Base-by-base conservation (phyloP, 805 yeast species). In the Saccharomycopsis babjevae region DNA sequence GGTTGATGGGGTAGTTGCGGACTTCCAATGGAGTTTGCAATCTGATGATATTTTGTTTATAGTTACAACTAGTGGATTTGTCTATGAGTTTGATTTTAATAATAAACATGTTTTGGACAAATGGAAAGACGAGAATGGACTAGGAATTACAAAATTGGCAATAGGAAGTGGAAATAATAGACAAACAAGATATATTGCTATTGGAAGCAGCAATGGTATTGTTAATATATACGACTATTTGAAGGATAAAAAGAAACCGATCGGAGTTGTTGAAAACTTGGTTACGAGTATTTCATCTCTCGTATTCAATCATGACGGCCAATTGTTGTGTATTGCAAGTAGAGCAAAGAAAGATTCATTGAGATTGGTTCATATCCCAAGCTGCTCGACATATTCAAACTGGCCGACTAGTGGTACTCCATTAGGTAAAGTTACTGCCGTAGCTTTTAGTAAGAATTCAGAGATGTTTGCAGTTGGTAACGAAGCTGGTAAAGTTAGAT, bases 321-420 rank as follows among this genome's bases (percentile, higher is more conserved):
- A 94, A 72, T 73, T 94, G 18, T 75, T 94, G 64, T 87, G 90
- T 67, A 80, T 92, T 65, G 93, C 97, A 0, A 88, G 98, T 54
- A 79, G 96, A 67, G 90, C 86, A 5, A 84, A 85, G 74, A 84
- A 86, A 67, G 98, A 94, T 72, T 89, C 97, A 2, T 76, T 94
- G 63, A 81, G 92, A 68, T 71, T 94, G 65, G 92, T 90, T 13
- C 98, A 94, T 70, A 73, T 93, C 61, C 97, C 97, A 25, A 80
- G 88, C 30, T 89, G 93, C 65, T 82, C 89, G 20, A 96, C 89
- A 6, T 94, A 85, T 74, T 79, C 85, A 57, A 94, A 94, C 76
- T 94, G 99, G 99, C 99, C 99, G 18, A 94, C 98, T 1, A 85
- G 93, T 58, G 91, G 91, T 5, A 93, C 99, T 0, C 98, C 99